Evolutionary conservation across 148 eudicot species (phyloP).

Genomic region (Talinum fruticosum): DNA sequence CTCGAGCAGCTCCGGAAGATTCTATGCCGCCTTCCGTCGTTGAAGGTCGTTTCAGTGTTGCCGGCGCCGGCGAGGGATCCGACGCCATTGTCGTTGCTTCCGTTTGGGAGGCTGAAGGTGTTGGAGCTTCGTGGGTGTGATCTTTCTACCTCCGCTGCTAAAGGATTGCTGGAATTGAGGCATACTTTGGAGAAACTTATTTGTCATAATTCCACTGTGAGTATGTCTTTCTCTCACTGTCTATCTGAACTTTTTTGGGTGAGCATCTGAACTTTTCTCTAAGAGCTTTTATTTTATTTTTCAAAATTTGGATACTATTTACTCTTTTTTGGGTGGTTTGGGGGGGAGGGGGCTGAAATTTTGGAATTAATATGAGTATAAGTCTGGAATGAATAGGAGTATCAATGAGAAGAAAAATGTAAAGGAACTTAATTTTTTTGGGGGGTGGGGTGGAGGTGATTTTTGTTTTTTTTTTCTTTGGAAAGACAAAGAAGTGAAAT

Average conservation of each 20-base stretch:
- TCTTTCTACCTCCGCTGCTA: slow-evolving; percentile 68
- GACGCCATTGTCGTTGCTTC: slow-evolving; percentile 54
- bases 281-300: not conserved
- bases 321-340: not conserved
- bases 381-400: not conserved
- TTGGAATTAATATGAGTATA: too few relatives aligned
- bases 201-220: slow-evolving; percentile 92
- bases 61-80: slow-evolving; percentile 64
- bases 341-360: not conserved
- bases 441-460: not conserved
- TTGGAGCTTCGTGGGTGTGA: slow-evolving; percentile 94
- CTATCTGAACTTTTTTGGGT: not conserved
- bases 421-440: not conserved
- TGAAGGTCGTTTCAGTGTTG: slow-evolving; percentile 64
- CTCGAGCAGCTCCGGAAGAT: slow-evolving; percentile 79
- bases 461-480: not conserved
- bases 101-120: slow-evolving; percentile 77
- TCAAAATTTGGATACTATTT: too few relatives aligned
- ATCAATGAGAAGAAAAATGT: not conserved
- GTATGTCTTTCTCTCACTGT: slow-evolving; percentile 20
- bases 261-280: too few relatives aligned
- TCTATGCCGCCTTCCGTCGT: slow-evolving; percentile 57
- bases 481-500: not conserved
- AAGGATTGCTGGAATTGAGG: slow-evolving; percentile 74
- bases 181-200: slow-evolving; percentile 86